Evolutionary conservation across 1,284 basidiomycete genomes (phyloP), one percentile per base, ranked within the genome.

Genomic region (Moniliella sp.): DNA sequence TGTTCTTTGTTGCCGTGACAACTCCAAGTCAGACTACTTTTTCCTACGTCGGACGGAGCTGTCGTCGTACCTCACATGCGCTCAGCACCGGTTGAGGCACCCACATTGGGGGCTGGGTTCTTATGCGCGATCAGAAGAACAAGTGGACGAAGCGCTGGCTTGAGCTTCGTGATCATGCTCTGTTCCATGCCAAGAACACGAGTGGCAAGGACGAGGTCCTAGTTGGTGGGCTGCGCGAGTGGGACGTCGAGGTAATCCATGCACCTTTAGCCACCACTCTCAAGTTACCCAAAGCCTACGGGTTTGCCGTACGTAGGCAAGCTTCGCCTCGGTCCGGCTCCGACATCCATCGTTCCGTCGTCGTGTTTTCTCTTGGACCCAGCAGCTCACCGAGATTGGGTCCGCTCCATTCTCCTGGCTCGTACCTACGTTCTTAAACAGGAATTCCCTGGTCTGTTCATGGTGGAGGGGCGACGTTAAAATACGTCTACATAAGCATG

Each of bases 81-180:
- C 8, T 33, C 48, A 9, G 33, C 54, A 2, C 57, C 54, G 1
- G 12, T 32, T 2, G 40, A 30, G 16, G 56, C 55, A 7, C 44
- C 55, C 0, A 35, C 40, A 8, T 34, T 59, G 10, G 50, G 48
- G 57, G 57, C 14, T 55, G 39, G 27, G 52, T 56, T 8, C 49
- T 48, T 7, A 33, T 57, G 15, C 53, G 48, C 32, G 44, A 46
- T 11, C 42, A 46, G 14, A 46, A 46, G 32, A 43, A 45, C 28
- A 54, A 51, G 34, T 57, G 55, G 50, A 45, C 33, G 30, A 51
- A 50, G 32, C 41, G 50, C 4, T 59, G 57, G 57, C 39, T 59
- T 19, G 57, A 59, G 39, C 36, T 59, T 28, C 46, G 57, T 4
- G 57, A 59, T 15, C 50, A 59, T 15, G 36, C 34, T 5, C 40